Evolutionary conservation across 2,329 filamentous ascomycete genomes (phyloP), one percentile per base, ranked within the genome.

Genomic region (Lasiodiplodia hormozganensis): DNA sequence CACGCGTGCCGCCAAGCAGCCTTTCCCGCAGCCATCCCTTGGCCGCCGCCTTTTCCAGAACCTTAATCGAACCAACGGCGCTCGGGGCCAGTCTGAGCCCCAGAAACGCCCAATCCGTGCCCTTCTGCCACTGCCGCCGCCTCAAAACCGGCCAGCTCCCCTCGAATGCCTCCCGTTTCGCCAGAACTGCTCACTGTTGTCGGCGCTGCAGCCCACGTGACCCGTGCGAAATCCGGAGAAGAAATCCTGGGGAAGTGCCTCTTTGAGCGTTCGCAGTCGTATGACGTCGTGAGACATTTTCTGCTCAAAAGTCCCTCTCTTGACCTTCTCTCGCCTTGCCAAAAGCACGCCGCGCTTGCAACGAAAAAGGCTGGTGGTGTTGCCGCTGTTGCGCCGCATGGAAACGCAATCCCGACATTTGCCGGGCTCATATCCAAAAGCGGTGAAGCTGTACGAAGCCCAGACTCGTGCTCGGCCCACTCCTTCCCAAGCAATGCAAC

Each of bases 371-470:
- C 34, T 28, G 60, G 18, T 64, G 47, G 47, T 64, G 60, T 64
- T 64, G 31, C 43, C 43, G 47, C 43, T n/a, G 60, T 64, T 38
- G n/a, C 47, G 60, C 60, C 28, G 60, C 60, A 23, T 64, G 60
- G 60, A 64, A 64, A 64, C 18, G 10, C 43, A 52, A 64, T 64
- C 47, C 60, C 60, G 60, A 64, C 14, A n/a, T 47, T 52, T 25
- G 31, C 60, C 60, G 60, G 60, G 10, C 14, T 31, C 47, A 64
- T 64, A 64, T 16, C 60, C 60, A 52, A 25, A 64, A 64, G 47
- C 60, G 60, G 60, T 38, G 47, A 52, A 64, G 60, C n/a, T 49
- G 58, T 62, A 62, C 58, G 40, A 62, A 62, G 58, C 58, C 47
- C 60, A 64, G 60, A 12, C 60, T 36, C 38, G 60, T 31, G 43